Base-by-base conservation (phyloP, 192 early-diverging fungal genomes). In the Backusella tuberculispora region DNA sequence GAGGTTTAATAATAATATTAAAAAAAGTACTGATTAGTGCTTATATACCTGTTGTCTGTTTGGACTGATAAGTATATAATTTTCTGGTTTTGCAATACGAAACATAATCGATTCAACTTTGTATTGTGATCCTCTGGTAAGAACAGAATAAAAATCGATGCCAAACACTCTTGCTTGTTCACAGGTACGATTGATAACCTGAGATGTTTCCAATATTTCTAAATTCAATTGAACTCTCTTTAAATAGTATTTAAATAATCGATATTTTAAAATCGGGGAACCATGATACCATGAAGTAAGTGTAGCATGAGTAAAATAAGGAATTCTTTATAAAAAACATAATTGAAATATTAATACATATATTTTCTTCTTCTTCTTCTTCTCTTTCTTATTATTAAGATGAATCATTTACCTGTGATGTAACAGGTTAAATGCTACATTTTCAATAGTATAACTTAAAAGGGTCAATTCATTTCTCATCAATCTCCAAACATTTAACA, bases 131-230 rank as follows among this genome's bases (percentile, higher is more conserved):
- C 96, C 96, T 13, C 97, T 90, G 0, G 90, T 92, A 1, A 99
- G 76, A 19, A 96, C 94, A 17, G 94, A 94, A 69, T 84, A 85
- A 64, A 98, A 95, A 74, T 97, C 93, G 5, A 98, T 92, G 0
- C 96, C 97, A 80, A 93, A 97, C n/a, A 98, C 88, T 64, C 90
- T 85, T 2, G 96, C 94, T 83, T 95, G 95, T 76, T 98, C 95
- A 53, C 88, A 89, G 12, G 87, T 93, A 15, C 92, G 81, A 42
- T 81, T 87, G 21, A 98, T 79, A 10, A 95, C 76, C 42, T 89
- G 87, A 0, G 90, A 87, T 8, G 86, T 85, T 37, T 95, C 90
- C 24, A 98, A 85, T 6, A 98, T 81, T 17, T 90, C 87, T 44
- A 96, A 66, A 29, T 79, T 86, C 12, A 87, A 82, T 63, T 89